These are phyloP conservation scores for Veloboletus limbatus DNA, from an alignment of 1,284 basidiomycete genomes.

Conservation along the genomic window DNA sequence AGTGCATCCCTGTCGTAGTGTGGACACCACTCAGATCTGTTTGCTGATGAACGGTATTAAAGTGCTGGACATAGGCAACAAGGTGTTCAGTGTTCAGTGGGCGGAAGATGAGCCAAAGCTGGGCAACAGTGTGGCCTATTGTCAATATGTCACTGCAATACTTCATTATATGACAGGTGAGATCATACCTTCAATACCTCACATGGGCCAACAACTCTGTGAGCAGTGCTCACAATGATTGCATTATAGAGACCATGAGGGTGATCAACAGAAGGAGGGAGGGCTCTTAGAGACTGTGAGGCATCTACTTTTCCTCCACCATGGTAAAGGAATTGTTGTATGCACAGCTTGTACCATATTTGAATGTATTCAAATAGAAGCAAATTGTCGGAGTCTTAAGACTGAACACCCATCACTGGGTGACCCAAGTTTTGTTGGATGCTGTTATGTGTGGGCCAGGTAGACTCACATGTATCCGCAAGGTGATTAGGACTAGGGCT, in stretches of 20 bases:
- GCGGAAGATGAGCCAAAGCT: slow-evolving; percentile 3
- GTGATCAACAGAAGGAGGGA: background rate
- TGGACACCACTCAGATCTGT: too few relatives aligned
- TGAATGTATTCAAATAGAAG: slow-evolving; percentile 3
- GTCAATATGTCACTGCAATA: too few relatives aligned
- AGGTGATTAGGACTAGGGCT: too few relatives aligned
- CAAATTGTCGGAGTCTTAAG: background rate
- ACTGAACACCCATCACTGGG: background rate
- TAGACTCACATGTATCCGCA: too few relatives aligned
- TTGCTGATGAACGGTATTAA: too few relatives aligned
- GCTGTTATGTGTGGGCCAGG: too few relatives aligned
- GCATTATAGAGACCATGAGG: background rate
- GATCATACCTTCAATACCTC: background rate
- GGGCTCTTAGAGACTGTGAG: background rate
- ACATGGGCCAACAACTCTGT: background rate
- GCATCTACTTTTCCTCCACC: background rate
- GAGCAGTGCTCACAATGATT: background rate
- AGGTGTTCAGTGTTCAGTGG: background rate
- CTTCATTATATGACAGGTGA: too few relatives aligned
- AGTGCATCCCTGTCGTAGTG: slow-evolving; percentile 10
- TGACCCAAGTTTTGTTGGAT: background rate
- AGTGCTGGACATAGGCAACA: slow-evolving; percentile 3
- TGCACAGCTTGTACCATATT: slow-evolving; percentile 4
- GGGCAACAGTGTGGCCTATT: slow-evolving; percentile 5
- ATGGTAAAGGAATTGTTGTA: slow-evolving; percentile 1